phyloP scores from a whole-genome alignment of 352 stramenopile species.

The Globisporangium parvum region DNA sequence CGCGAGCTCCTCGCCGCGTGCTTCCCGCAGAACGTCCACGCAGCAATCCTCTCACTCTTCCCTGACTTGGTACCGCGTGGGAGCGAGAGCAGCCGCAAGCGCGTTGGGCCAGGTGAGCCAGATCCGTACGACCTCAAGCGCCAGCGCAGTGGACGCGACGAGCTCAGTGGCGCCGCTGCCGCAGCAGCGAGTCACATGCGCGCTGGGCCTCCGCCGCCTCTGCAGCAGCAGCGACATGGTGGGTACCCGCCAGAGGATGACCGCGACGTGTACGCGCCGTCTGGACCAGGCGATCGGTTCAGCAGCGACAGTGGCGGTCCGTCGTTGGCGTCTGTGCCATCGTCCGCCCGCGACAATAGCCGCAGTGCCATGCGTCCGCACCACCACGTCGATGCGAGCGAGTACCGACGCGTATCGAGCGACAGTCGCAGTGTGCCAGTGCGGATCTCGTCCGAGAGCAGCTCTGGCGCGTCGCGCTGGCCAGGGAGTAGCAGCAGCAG shows the following conservation, averaged over 20 bases:
- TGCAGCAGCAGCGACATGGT: slow-evolving; percentile 1
- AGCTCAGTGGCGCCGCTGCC: background rate
- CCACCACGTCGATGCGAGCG: background rate
- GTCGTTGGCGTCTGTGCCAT: background rate
- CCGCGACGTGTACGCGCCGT: slow-evolving; percentile 1
- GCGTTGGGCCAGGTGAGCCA: background rate
- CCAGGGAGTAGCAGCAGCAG: background rate
- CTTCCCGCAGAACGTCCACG: slow-evolving; percentile 71
- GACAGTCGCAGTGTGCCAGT: slow-evolving; percentile 1
- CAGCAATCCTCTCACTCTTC: slow-evolving; percentile 64
- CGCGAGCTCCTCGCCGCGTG: slow-evolving; percentile 49
- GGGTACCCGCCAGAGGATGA: background rate
- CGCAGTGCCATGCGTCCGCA: background rate
- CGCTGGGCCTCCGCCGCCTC: background rate
- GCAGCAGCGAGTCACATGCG: slow-evolving; percentile 4
- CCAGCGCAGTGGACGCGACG: slow-evolving; percentile 7
- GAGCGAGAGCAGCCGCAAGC: background rate
- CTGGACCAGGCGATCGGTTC: background rate
- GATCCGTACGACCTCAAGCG: slow-evolving; percentile 16
- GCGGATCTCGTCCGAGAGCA: background rate
- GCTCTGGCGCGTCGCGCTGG: background rate
- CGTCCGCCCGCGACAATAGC: background rate
- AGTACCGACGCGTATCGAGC: slow-evolving; percentile 2
- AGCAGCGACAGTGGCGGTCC: background rate
- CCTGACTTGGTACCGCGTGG: slow-evolving; percentile 17